Conservation (phyloP, 768 basidiomycete genomes). For the Ramaria sp. region DNA sequence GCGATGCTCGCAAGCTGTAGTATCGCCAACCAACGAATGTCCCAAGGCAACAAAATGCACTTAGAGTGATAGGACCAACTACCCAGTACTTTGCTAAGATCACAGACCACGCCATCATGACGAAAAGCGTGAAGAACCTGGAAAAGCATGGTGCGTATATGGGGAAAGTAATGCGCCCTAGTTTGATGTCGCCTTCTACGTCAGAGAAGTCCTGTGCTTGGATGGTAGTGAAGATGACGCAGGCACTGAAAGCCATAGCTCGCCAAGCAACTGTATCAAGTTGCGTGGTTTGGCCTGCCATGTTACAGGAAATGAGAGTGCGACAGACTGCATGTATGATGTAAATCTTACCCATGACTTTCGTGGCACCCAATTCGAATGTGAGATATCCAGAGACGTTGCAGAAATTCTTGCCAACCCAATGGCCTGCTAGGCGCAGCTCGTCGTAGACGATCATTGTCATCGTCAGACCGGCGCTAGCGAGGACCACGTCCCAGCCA, state of each 20-base stretch:
- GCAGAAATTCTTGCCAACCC: slow-evolving; percentile 15
- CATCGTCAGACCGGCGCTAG: neutral
- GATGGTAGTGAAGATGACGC: slow-evolving; percentile 17
- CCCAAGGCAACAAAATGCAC: slow-evolving; percentile 6
- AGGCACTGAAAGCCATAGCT: slow-evolving; percentile 14
- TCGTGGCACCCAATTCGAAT: slow-evolving; percentile 16
- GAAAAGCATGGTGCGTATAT: slow-evolving; percentile 15
- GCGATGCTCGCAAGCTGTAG: slow-evolving; percentile 12
- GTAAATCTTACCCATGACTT: slow-evolving; percentile 8
- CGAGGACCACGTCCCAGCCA: neutral
- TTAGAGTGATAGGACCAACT: slow-evolving; percentile 9
- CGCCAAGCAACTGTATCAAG: slow-evolving; percentile 13
- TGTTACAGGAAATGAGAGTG: neutral
- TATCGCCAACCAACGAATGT: slow-evolving; percentile 14
- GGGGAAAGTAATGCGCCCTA: slow-evolving; percentile 16
- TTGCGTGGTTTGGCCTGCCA: slow-evolving; percentile 1
- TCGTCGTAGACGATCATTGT: slow-evolving; percentile 7
- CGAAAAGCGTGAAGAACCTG: slow-evolving; percentile 13
- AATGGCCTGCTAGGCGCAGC: slow-evolving; percentile 1
- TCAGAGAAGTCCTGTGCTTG: slow-evolving; percentile 19
- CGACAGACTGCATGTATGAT: slow-evolving; percentile 7
- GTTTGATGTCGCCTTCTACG: slow-evolving; percentile 15
- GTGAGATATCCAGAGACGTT: slow-evolving; percentile 14
- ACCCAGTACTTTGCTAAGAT: slow-evolving; percentile 14
- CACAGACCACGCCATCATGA: slow-evolving; percentile 15